These are phyloP conservation scores for Microbotryum lychnidis-dioicae DNA, from an alignment of 1,284 basidiomycete species.

Conservation along the genomic window DNA sequence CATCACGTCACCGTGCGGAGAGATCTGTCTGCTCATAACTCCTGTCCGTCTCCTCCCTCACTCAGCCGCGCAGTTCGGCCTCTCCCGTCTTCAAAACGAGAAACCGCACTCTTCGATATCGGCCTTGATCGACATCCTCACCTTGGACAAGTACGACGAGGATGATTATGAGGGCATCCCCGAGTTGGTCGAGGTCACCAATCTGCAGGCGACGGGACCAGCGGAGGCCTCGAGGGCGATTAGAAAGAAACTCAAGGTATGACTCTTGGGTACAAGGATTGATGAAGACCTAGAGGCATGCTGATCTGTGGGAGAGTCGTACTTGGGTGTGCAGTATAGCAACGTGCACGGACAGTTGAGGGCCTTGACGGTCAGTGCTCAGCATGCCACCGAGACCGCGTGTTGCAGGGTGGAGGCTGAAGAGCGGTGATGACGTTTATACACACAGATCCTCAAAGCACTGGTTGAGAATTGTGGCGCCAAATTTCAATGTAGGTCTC, in stretches of 20 bases:
- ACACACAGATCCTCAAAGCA: constrained; percentile 72
- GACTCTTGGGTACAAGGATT: no score
- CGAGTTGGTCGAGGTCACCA: constrained; percentile 84
- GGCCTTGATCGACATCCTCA: constrained; percentile 83
- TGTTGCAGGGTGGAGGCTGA: not conserved
- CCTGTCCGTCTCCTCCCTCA: not conserved
- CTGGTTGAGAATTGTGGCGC: constrained; percentile 78
- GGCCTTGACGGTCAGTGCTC: constrained; percentile 67
- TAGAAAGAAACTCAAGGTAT: constrained; percentile 61
- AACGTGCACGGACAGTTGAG: constrained; percentile 83
- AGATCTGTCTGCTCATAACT: not conserved
- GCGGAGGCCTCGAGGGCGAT: constrained; percentile 81
- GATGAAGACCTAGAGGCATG: no score
- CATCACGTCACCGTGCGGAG: no score
- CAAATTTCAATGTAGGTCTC: constrained; percentile 57
- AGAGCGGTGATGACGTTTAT: not conserved
- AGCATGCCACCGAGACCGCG: constrained; percentile 1
- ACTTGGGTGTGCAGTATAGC: constrained; percentile 67
- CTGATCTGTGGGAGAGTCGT: no score
- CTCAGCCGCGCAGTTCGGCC: constrained; percentile 5
- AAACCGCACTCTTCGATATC: constrained; percentile 65
- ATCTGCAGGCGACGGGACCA: constrained; percentile 56
- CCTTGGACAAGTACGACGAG: constrained; percentile 58
- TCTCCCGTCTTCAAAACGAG: constrained; percentile 10
- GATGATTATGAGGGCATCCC: constrained; percentile 86